Evolutionary conservation across 1,284 basidiomycete species (phyloP), one percentile per base, ranked within the genome.

Genomic region (Puccinia hordei): DNA sequence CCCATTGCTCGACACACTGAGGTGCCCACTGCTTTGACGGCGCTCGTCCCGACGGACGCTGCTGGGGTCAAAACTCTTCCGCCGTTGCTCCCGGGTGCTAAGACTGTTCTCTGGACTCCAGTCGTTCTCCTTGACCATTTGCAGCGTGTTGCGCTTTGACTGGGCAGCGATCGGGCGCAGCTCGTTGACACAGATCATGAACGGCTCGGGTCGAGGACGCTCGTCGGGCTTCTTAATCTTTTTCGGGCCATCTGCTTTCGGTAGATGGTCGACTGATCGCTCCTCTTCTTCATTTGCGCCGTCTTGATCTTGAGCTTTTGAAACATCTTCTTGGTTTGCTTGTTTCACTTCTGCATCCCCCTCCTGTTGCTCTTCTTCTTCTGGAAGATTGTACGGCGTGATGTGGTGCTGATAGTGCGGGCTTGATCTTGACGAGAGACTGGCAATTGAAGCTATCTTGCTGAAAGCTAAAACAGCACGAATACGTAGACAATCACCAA

Each of bases 391-490:
- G 15, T 68, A 49, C 12, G 66, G 66, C 44, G n/a, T 68, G 66
- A 68, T 68, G 66, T 24, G 9, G 44, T 68, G 66, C 12, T 46
- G 44, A 41, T 68, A 68, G 44, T 68, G 27, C 8, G 19, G 10
- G 46, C 66, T 68, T 22, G 44, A 68, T 33, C 66, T 46, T 24
- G 66, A 68, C 30, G 35, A 38, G 46, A 44, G 27, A 30, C 41
- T 68, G 17, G 66, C 66, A 3, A 68, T 68, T 13, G 66, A 68
- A 4, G 27, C 46, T 46, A 68, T 68, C 46, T 68, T 66, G 38
- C 63, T 66, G 41, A 66, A 41, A 3, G 63, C 63, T 35, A 3
- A 44, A 66, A 41, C 4, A 27, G 24, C 35, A 27, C 63, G 44
- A n/a, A 66, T 61, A 27, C 27, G 5, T 10, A 65, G 19, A 35